Evolutionary conservation across 1,139 yeast genomes (phyloP), one percentile per base, ranked within the genome.

Genomic region (Hyphopichia burtonii): DNA sequence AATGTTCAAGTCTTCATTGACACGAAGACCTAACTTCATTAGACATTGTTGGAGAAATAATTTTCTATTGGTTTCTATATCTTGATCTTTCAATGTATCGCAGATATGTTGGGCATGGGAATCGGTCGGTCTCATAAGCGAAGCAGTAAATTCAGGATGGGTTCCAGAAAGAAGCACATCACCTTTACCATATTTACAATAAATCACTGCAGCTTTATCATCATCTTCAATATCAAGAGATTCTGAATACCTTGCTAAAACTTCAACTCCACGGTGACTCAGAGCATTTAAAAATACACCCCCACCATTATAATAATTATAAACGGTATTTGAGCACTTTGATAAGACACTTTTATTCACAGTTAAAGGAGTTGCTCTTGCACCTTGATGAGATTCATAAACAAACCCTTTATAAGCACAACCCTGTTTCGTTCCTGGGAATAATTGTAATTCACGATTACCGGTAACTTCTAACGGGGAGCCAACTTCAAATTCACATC

Each of bases 401-500:
- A 74, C 70, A 61, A 91, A 94, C 0, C 97, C 97, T 31, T 76
- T 71, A 55, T 70, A 88, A 0, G 89, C 95, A 44, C 90, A 76
- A 1, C 99, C 99, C 48, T 88, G 72, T 4, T 87, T 83, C 1
- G 69, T 75, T 0, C 98, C 99, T 0, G 94, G 94, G 55, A 77
- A 93, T 48, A 93, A 83, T 23, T 65, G 75, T 53, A 94, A 68
- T 50, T 93, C 97, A 51, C 99, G 71, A 0, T 84, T 61, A 0
- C 99, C 99, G 36, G 83, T 73, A 2, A 93, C 96, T 55, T 91
- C 98, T 75, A 87, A 65, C 0, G 78, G 74, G 48, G 83, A 72
- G 1, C 93, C 94, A 19, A 77, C 82, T 53, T 89, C 96, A 60
- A 93, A 94, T 57, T 93, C 98, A 50, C 87, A 82, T 38, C 83